Conservation (phyloP, 116 monocot species). For the Trichopus zeylanicus region DNA sequence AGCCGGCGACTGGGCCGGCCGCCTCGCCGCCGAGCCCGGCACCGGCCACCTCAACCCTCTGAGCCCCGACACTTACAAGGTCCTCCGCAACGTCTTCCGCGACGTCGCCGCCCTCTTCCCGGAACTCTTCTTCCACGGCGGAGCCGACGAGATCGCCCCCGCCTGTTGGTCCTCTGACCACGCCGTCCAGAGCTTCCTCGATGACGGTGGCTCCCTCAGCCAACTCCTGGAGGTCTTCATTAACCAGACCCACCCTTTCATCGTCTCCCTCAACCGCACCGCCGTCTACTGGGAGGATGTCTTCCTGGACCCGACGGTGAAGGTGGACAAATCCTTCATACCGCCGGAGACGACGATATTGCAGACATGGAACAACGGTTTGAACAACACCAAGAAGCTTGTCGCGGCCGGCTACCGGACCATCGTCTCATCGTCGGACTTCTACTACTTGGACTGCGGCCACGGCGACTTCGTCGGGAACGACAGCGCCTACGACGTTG, state of each 20-base stretch:
- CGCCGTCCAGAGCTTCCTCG: constrained; percentile 38
- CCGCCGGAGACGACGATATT: constrained; percentile 55
- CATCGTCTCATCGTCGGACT: constrained; percentile 82
- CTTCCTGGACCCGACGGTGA: constrained; percentile 32
- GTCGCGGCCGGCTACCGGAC: constrained; percentile 63
- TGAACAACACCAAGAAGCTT: constrained; percentile 66
- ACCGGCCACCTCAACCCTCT: constrained; percentile 93
- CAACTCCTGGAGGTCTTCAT: constrained; percentile 59
- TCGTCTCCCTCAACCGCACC: constrained; percentile 58
- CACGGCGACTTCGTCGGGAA: constrained; percentile 76
- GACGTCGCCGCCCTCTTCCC: constrained; percentile 70
- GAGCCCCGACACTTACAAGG: constrained; percentile 53
- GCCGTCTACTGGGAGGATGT: constrained; percentile 87
- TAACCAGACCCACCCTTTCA: constrained; percentile 40
- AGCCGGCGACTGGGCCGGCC: constrained; percentile 22
- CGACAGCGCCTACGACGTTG: constrained; percentile 68
- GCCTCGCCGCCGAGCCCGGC: constrained; percentile 72
- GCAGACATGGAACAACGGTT: constrained; percentile 88
- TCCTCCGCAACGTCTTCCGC: constrained; percentile 43
- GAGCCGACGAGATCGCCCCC: constrained; percentile 68
- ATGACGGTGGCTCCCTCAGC: constrained; percentile 35
- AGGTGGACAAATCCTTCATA: constrained; percentile 24
- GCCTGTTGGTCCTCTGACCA: constrained; percentile 76
- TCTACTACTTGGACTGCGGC: constrained; percentile 95
- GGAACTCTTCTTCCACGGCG: constrained; percentile 64